phyloP scores from a whole-genome alignment of 352 stramenopile species.

The Pythium periplocum region DNA sequence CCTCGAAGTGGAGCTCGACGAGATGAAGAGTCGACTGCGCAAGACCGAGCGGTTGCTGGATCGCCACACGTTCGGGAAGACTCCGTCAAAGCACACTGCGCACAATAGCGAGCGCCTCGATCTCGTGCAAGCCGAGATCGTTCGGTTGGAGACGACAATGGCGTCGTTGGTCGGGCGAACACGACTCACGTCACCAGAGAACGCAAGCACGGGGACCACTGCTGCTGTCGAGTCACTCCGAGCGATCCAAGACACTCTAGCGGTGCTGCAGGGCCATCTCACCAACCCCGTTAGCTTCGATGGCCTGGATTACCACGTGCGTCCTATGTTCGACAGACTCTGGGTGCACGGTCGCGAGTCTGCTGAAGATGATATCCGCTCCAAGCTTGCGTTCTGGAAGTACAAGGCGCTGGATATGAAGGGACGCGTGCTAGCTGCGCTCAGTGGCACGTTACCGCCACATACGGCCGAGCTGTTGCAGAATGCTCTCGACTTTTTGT shows the following conservation, averaged over 20 bases:
- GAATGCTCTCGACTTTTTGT: constrained; percentile 26
- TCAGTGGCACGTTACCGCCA: constrained; percentile 3
- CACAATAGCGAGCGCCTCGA: too few relatives aligned
- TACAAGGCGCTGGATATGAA: constrained; percentile 26
- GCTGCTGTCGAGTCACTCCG: constrained; percentile 7
- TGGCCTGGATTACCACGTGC: constrained; percentile 2
- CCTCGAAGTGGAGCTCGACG: too few relatives aligned
- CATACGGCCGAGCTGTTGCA: constrained; percentile 5
- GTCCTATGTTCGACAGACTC: constrained; percentile 14
- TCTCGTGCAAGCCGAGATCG: too few relatives aligned
- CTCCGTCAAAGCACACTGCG: too few relatives aligned
- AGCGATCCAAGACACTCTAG: constrained; percentile 11
- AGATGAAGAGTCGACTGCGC: too few relatives aligned
- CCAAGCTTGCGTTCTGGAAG: constrained; percentile 31
- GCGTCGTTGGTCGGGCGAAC: too few relatives aligned
- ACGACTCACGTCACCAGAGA: neutral
- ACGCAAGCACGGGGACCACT: neutral
- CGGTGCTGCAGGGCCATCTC: constrained; percentile 12
- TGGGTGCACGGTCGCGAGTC: constrained; percentile 18
- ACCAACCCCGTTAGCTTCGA: constrained; percentile 1
- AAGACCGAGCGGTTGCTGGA: too few relatives aligned
- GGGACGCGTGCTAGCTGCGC: constrained; percentile 9
- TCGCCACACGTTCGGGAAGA: too few relatives aligned
- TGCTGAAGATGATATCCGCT: constrained; percentile 19
- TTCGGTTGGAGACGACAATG: too few relatives aligned